Evolutionary conservation across 2,329 filamentous ascomycete species (phyloP).

Genomic region (Ophiostoma australiae): DNA sequence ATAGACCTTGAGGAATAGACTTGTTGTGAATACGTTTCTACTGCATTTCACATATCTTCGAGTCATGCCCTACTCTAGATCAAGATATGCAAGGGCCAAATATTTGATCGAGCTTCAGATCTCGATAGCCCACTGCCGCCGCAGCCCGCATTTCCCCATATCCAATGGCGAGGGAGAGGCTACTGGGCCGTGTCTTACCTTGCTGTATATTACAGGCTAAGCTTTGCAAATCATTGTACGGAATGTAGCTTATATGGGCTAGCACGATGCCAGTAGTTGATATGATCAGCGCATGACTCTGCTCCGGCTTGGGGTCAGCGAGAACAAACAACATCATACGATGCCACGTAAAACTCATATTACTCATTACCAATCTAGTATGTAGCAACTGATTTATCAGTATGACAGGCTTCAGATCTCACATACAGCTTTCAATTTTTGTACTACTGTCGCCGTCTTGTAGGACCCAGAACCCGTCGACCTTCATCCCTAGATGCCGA

Average conservation of each 20-base stretch:
- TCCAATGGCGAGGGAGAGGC: neutral
- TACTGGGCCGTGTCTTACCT: too few relatives aligned
- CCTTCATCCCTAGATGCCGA: neutral
- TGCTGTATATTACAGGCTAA: neutral
- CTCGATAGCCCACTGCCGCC: too few relatives aligned
- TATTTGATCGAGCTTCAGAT: too few relatives aligned
- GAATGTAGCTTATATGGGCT: neutral
- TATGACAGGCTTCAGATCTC: neutral
- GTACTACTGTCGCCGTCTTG: neutral
- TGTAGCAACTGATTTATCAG: neutral
- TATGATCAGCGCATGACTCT: too few relatives aligned
- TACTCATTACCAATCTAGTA: neutral
- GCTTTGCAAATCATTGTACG: neutral
- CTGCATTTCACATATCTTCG: neutral
- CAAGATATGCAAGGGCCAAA: neutral
- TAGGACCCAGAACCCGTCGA: neutral
- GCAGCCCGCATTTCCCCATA: neutral
- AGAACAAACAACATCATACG: neutral
- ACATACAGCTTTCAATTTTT: neutral
- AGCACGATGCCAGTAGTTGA: too few relatives aligned
- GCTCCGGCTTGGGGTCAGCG: too few relatives aligned
- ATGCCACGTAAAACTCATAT: neutral
- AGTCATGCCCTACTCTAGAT: neutral
- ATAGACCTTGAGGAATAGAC: neutral
- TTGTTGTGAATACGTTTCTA: neutral